phyloP scores from a whole-genome alignment of 225 moss, liverwort and hornwort genomes.

The Thuidium tamariscinum region DNA sequence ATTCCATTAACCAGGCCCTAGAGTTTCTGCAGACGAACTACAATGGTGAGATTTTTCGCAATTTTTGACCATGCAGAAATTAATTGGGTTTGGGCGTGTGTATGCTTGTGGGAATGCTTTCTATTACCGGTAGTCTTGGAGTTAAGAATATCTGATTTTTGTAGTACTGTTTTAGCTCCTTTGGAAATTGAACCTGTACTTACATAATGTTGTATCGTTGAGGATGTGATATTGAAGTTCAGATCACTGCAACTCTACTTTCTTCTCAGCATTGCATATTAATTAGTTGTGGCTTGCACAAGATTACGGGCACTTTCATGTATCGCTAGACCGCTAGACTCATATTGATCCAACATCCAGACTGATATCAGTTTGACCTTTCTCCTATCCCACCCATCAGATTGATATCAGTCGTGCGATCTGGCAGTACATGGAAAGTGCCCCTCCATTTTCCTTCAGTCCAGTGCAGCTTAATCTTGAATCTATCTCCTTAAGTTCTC shows the following conservation, averaged over 20 bases:
- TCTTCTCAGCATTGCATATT: neutral
- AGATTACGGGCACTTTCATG: neutral
- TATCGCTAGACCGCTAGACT: neutral
- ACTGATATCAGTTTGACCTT: neutral
- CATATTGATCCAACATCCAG: neutral
- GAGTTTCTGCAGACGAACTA: conserved; percentile 24
- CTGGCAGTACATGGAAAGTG: neutral
- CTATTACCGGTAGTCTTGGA: neutral
- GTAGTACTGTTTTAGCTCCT: neutral
- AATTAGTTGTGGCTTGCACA: neutral
- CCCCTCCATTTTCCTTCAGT: neutral
- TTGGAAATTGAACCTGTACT: neutral
- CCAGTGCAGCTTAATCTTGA: neutral
- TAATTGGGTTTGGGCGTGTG: neutral
- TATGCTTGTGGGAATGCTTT: neutral
- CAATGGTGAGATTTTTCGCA: conserved; percentile 18
- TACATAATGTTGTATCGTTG: neutral
- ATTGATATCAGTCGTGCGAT: neutral
- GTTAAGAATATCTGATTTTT: neutral
- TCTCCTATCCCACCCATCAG: too few species aligned
- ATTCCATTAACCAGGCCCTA: conserved; percentile 24
- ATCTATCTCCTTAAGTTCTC: neutral
- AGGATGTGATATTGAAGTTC: neutral
- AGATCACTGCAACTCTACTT: neutral
- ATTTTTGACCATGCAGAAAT: neutral